Evolutionary conservation across 805 yeast species (phyloP).

Genomic region (Kuraishia ogatae): DNA sequence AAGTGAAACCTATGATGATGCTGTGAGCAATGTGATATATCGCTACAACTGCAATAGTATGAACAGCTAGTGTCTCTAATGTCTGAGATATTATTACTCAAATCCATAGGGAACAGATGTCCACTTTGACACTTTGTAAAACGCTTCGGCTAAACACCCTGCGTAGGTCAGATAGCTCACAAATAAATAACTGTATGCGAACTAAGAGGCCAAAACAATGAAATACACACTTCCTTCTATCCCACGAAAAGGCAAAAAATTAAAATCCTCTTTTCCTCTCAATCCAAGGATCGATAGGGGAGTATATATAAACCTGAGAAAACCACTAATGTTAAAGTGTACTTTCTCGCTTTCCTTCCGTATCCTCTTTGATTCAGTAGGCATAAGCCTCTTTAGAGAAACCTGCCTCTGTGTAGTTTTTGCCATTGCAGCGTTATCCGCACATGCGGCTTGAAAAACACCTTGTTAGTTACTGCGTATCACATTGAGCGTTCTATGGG

Average conservation of each 20-base stretch:
- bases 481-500: neutral
- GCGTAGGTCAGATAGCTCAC: neutral
- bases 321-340: neutral
- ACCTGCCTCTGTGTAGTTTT: neutral
- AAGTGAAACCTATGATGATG: no score
- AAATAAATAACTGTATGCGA: neutral
- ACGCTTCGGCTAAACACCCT: no score
- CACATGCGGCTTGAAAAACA: neutral
- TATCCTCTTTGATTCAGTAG: no score
- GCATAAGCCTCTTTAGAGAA: neutral
- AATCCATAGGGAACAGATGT: no score
- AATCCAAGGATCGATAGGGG: neutral
- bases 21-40: no score
- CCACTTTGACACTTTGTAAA: no score
- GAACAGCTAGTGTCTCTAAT: no score
- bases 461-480: neutral
- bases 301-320: neutral
- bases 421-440: neutral
- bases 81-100: no score
- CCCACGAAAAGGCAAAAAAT: neutral
- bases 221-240: neutral
- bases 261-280: neutral
- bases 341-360: neutral
- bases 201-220: neutral
- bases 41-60: no score